Evolutionary conservation across 2,329 filamentous ascomycete genomes (phyloP).

Genomic region (Rhinocladiella mackenziei): DNA sequence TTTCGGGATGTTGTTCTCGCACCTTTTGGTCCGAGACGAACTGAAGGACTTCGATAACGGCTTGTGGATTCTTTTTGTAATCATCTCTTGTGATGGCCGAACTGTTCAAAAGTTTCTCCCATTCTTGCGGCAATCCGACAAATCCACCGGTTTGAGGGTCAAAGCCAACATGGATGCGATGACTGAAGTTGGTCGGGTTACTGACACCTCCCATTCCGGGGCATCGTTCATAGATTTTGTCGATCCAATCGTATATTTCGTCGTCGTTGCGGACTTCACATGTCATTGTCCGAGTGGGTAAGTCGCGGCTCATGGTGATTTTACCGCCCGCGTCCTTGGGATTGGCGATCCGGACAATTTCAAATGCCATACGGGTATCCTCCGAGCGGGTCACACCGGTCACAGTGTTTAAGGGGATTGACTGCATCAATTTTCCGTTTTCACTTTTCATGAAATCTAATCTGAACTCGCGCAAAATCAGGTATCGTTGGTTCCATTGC

Average conservation of each 20-base stretch:
- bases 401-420: slow-evolving; percentile 80
- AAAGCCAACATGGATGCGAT: slow-evolving; percentile 95
- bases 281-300: slow-evolving; percentile 75
- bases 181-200: slow-evolving; percentile 96
- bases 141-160: slow-evolving; percentile 94
- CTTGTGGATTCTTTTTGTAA: slow-evolving; percentile 93
- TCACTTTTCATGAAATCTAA: slow-evolving; percentile 94
- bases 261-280: slow-evolving; percentile 94
- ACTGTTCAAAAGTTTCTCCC: slow-evolving; percentile 92
- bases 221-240: slow-evolving; percentile 93
- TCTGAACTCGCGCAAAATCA: slow-evolving; percentile 87
- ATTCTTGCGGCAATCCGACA: slow-evolving; percentile 88
- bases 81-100: slow-evolving; percentile 98
- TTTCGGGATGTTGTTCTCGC: slow-evolving; percentile 59
- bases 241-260: slow-evolving; percentile 98
- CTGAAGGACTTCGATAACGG: slow-evolving; percentile 62
- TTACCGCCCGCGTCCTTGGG: slow-evolving; percentile 60
- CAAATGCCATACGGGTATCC: slow-evolving; percentile 85
- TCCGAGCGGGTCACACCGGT: slow-evolving; percentile 88
- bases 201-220: slow-evolving; percentile 97
- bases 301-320: slow-evolving; percentile 71
- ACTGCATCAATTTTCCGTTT: slow-evolving; percentile 80
- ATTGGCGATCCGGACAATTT: slow-evolving; percentile 70
- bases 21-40: slow-evolving; percentile 68
- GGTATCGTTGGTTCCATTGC: slow-evolving; percentile 87